Conservation (phyloP, 2,329 filamentous ascomycete genomes). For the Venturia carpophila region DNA sequence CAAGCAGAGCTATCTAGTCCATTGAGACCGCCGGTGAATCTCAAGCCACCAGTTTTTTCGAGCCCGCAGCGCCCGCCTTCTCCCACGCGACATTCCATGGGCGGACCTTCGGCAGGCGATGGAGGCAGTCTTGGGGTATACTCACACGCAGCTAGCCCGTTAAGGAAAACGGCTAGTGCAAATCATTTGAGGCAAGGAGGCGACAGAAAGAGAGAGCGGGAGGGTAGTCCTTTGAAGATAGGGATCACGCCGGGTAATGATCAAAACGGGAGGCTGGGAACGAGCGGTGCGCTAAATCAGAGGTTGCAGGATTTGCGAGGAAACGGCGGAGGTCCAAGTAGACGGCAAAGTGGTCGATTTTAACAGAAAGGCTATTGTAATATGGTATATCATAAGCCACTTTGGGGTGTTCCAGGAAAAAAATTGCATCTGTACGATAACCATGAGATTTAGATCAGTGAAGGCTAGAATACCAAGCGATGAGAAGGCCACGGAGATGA, state of each 20-base stretch:
- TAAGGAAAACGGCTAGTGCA: slow-evolving; percentile 67
- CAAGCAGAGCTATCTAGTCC: slow-evolving; percentile 39
- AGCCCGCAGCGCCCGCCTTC: slow-evolving; percentile 45
- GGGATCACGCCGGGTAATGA: slow-evolving; percentile 30
- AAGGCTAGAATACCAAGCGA: too few relatives aligned
- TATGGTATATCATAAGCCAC: background rate
- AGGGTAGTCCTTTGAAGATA: slow-evolving; percentile 39
- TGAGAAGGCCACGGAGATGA: too few relatives aligned
- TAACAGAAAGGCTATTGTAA: background rate
- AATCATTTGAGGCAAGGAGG: slow-evolving; percentile 37
- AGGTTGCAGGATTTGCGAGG: slow-evolving; percentile 15
- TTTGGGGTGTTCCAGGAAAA: background rate
- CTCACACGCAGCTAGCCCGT: slow-evolving; percentile 70
- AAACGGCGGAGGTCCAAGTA: background rate
- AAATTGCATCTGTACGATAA: background rate
- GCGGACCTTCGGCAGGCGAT: slow-evolving; percentile 37
- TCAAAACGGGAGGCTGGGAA: background rate
- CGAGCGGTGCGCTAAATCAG: slow-evolving; percentile 12
- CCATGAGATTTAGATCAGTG: background rate
- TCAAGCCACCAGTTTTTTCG: slow-evolving; percentile 31
- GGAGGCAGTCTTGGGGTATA: slow-evolving; percentile 77
- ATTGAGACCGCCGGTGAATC: slow-evolving; percentile 38
- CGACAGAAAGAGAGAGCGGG: slow-evolving; percentile 27
- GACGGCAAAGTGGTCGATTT: slow-evolving; percentile 16
- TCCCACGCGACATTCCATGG: slow-evolving; percentile 34